Percentiles rank a stretch among this genome's conserved stretches.
phyloP scores from a whole-genome alignment of 768 basidiomycete genomes.

The Collybiopsis luxurians region DNA sequence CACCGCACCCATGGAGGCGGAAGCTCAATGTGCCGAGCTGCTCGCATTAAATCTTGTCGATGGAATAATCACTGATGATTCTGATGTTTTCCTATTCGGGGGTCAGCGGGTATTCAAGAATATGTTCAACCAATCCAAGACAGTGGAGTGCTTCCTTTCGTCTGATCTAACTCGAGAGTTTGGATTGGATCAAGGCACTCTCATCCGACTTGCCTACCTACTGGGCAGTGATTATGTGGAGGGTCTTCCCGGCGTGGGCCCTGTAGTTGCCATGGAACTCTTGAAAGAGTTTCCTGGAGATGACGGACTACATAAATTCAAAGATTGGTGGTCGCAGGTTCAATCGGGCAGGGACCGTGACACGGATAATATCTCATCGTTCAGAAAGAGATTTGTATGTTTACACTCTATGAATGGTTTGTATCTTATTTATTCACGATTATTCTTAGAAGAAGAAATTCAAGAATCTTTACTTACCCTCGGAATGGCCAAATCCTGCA shows the following conservation, averaged over 20 bases:
- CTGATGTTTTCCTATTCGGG: conserved; percentile 97
- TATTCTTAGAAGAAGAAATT: conserved; percentile 80
- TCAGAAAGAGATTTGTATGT: conserved; percentile 82
- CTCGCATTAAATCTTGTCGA: conserved; percentile 85
- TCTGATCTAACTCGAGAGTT: conserved; percentile 85
- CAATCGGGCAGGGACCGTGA: conserved; percentile 84
- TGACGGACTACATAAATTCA: conserved; percentile 82
- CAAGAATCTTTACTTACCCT: conserved; percentile 73
- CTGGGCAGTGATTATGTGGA: conserved; percentile 97
- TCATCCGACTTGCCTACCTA: conserved; percentile 88
- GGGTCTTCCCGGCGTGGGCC: conserved; percentile 88
- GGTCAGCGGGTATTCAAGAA: conserved; percentile 96
- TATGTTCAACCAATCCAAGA: conserved; percentile 99
- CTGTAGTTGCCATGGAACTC: conserved; percentile 95
- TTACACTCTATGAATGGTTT: not conserved
- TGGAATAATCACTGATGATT: conserved; percentile 98
- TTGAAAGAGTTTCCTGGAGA: conserved; percentile 90
- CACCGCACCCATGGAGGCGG: conserved; percentile 99
- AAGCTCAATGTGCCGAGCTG: conserved; percentile 96
- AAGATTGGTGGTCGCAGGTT: conserved; percentile 92
- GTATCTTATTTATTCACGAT: conserved; percentile 9
- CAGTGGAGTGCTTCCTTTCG: conserved; percentile 92
- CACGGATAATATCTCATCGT: conserved; percentile 72
- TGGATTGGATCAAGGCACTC: conserved; percentile 79
- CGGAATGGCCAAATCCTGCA: conserved; percentile 89